Conservation (phyloP, 306 rosid genomes). For the Ceratonia siliqua region DNA sequence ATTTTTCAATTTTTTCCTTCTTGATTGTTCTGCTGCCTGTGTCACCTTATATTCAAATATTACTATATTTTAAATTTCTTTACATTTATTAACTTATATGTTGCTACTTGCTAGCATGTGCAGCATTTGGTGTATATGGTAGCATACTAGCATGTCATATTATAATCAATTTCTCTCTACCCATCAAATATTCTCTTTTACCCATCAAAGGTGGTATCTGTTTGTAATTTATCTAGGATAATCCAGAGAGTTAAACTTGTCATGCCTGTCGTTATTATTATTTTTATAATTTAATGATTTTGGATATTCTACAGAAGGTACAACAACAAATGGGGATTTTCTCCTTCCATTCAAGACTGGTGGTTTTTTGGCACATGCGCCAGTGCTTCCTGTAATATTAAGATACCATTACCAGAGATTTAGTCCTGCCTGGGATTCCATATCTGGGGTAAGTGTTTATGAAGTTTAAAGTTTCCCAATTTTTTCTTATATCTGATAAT, state of each 20-base stretch:
- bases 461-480: neutral
- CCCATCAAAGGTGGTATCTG: neutral
- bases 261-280: neutral
- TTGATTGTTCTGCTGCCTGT: neutral
- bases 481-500: slow-evolving; percentile 2
- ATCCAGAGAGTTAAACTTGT: slow-evolving; percentile 24
- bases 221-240: slow-evolving; percentile 17
- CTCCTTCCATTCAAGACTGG: slow-evolving; percentile 99
- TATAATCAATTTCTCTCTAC: slow-evolving; percentile 2
- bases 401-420: slow-evolving; percentile 83
- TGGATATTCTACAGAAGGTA: slow-evolving; percentile 73
- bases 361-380: slow-evolving; percentile 78
- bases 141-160: slow-evolving; percentile 9
- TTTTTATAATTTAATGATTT: slow-evolving; percentile 16
- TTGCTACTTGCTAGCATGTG: slow-evolving; percentile 26
- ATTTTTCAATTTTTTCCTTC: neutral
- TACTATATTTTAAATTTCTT: neutral
- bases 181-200: neutral
- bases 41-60: neutral
- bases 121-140: slow-evolving; percentile 22
- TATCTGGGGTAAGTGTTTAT: slow-evolving; percentile 78
- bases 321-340: slow-evolving; percentile 92
- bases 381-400: slow-evolving; percentile 85
- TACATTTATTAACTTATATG: neutral
- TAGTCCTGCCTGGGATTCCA: slow-evolving; percentile 97